phyloP scores from a whole-genome alignment of 148 eudicot genomes.

The Vaccinium corymbosum region DNA sequence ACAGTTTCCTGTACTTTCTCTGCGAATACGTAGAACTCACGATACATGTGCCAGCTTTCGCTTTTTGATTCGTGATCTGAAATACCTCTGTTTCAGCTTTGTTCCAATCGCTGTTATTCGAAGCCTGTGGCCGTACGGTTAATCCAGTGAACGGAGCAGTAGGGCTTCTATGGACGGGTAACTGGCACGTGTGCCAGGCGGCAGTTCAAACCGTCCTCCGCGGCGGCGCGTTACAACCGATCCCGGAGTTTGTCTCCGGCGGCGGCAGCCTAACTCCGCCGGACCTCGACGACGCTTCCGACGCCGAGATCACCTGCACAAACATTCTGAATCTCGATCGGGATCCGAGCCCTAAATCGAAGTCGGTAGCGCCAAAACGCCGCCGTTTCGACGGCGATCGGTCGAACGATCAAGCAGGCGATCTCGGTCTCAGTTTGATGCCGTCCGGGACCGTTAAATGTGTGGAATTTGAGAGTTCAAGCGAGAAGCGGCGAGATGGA shows the following conservation, averaged over 20 bases:
- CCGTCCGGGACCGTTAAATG: constrained; percentile 18
- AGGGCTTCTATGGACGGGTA: constrained; percentile 61
- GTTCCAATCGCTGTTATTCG: constrained; percentile 67
- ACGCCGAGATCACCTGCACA: constrained; percentile 23
- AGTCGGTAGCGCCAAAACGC: constrained; percentile 27
- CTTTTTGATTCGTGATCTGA: neutral
- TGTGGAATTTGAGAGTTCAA: neutral
- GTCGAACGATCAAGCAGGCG: constrained; percentile 23
- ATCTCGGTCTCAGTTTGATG: constrained; percentile 42
- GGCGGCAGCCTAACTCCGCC: constrained; percentile 16
- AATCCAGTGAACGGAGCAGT: constrained; percentile 81
- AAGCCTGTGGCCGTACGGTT: constrained; percentile 78
- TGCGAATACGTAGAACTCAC: neutral
- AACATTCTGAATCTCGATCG: constrained; percentile 17
- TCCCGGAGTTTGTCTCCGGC: constrained; percentile 45
- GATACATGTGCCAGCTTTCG: no score
- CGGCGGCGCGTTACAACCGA: constrained; percentile 56
- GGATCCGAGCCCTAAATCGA: constrained; percentile 20
- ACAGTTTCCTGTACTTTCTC: neutral
- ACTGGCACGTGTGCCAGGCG: constrained; percentile 72
- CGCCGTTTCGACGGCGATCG: constrained; percentile 24
- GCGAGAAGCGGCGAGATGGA: constrained; percentile 34
- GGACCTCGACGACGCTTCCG: constrained; percentile 43
- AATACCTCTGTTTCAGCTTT: constrained; percentile 36
- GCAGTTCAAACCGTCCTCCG: constrained; percentile 73